These are phyloP conservation scores for Komagataella populi DNA, from an alignment of 805 yeast species.

Conservation along the genomic window DNA sequence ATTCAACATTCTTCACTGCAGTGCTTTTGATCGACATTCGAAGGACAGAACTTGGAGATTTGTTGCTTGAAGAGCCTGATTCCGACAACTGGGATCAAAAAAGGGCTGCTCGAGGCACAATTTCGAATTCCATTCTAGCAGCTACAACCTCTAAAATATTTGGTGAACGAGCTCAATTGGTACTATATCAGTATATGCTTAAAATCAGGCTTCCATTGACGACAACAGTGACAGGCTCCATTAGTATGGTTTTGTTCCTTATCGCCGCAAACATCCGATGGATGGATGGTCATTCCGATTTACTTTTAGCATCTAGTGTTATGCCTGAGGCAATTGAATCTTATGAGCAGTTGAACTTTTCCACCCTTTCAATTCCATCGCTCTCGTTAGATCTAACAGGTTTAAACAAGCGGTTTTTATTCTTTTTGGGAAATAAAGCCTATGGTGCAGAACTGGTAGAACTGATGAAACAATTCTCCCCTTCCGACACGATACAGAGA, in stretches of 20 bases:
- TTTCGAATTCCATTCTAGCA: not conserved
- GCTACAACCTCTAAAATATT: not conserved
- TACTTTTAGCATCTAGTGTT: not conserved
- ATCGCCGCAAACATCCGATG: constrained; percentile 20
- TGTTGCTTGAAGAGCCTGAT: constrained; percentile 7
- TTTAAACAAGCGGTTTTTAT: constrained; percentile 4
- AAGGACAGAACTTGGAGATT: constrained; percentile 46
- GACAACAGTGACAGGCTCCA: constrained; percentile 16
- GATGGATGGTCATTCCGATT: constrained; percentile 13
- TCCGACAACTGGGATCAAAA: not conserved
- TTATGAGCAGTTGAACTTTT: not conserved
- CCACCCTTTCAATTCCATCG: not conserved
- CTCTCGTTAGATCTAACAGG: not conserved
- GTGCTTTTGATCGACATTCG: constrained; percentile 56
- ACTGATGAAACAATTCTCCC: not conserved
- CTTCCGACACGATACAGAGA: constrained; percentile 2
- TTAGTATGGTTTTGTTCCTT: constrained; percentile 11
- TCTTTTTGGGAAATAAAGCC: constrained; percentile 15
- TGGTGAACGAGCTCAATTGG: not conserved
- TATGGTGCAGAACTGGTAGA: constrained; percentile 13
- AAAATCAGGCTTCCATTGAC: constrained; percentile 24
- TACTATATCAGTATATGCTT: constrained; percentile 17
- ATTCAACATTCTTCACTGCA: constrained; percentile 50
- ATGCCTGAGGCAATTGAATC: not conserved
- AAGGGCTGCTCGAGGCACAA: not conserved